Percentiles rank a stretch among this genome's conserved stretches.
phyloP scores from a whole-genome alignment of 1,284 basidiomycete genomes.

The Leccinum pachyderme region DNA sequence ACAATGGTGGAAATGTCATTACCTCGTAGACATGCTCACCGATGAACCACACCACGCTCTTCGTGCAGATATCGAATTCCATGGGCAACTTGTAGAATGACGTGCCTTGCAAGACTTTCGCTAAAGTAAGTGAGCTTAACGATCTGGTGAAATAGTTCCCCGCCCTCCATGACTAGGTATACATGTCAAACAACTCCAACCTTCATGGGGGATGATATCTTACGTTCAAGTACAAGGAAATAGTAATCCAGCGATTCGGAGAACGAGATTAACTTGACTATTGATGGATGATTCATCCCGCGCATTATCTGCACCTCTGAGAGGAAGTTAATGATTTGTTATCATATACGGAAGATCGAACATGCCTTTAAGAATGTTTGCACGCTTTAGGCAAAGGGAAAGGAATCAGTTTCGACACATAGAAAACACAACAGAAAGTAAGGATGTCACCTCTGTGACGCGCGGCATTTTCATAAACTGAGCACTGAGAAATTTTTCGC shows the following conservation, averaged over 20 bases:
- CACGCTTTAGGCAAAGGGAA: constrained; percentile 60
- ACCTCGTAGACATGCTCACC: constrained; percentile 33
- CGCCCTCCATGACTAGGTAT: constrained; percentile 86
- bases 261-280: constrained; percentile 88
- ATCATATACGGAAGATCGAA: neutral
- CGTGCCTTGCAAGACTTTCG: constrained; percentile 92
- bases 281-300: constrained; percentile 84
- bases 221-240: constrained; percentile 91
- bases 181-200: constrained; percentile 11
- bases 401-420: constrained; percentile 17
- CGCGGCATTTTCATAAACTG: constrained; percentile 95
- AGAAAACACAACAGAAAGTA: constrained; percentile 26
- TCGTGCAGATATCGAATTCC: constrained; percentile 97
- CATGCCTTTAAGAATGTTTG: constrained; percentile 92
- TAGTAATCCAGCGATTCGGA: constrained; percentile 93
- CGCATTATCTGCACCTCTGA: constrained; percentile 99
- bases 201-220: constrained; percentile 29
- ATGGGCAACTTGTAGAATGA: constrained; percentile 95
- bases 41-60: constrained; percentile 96
- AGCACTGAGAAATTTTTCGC: constrained; percentile 88
- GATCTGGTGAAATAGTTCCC: constrained; percentile 99
- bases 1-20: neutral
- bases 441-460: constrained; percentile 85
- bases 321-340: constrained; percentile 7
- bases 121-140: constrained; percentile 99